Base-by-base conservation (phyloP, 129 eudicot genomes). In the Heracleum sosnowskyi region DNA sequence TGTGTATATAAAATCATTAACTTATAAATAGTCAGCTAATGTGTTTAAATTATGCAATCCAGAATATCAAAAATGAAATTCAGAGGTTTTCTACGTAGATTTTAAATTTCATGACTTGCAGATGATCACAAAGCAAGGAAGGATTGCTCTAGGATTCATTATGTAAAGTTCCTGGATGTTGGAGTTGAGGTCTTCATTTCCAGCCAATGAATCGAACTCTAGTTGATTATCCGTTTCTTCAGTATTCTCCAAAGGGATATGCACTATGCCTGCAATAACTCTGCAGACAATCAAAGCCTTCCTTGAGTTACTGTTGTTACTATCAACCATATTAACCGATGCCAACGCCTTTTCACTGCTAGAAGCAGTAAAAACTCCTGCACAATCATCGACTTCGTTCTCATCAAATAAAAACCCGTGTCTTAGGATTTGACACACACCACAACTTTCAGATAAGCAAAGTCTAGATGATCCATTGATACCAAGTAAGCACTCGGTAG, bases 351-450 rank as follows among this genome's bases (percentile, higher is more conserved):
- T 62, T 11, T 28, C 69, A 74, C 96, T 90, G 0, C 96, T 95
- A 35, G 98, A 91, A 24, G 97, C 87, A 18, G 98, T 95, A 74
- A 95, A 95, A 57, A 95, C 96, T 35, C 96, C 93, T 46, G 88
- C 77, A 4, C 86, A 88, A 15, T 77, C 82, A 71, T 47, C 86
- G 26, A 81, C 31, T 77, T 87, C 88, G 73, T 86, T 87, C 83
- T 88, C 86, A 26, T 85, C 69, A 11, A 85, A 76, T 10, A 20
- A 4, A 26, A 89, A 89, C 17, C 93, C 93, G 47, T 74, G 60
- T 34, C 83, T 79, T n/a, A 83, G 42, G 45, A 83, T 83, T 66
- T 44, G 77, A 75, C 86, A 83, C 39, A 79, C 80, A n/a, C 64
- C 37, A 51, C 86, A 83, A 51, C 66, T 53, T 13, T 64, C 76